A percentile compares a stretch with the other conserved stretches of the same genome.
Evolutionary conservation across 805 yeast species (phyloP).

Genomic region (Pichia membranifaciens): DNA sequence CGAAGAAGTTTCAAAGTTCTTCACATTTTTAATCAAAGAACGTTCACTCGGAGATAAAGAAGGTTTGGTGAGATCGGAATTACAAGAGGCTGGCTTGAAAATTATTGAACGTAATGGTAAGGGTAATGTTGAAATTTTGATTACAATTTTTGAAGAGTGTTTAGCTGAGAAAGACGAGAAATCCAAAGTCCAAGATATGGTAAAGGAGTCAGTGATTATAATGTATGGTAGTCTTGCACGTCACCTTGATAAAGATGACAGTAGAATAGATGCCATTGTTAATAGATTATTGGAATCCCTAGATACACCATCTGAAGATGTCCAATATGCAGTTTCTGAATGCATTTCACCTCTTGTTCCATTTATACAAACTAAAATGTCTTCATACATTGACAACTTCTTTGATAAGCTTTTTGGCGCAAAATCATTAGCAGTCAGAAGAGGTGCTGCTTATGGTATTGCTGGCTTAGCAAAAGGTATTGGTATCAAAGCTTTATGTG

Average conservation of each 20-base stretch:
- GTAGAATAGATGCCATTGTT: slow-evolving; percentile 58
- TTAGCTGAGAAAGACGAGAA: slow-evolving; percentile 46
- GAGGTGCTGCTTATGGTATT: slow-evolving; percentile 95
- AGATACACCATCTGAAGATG: slow-evolving; percentile 83
- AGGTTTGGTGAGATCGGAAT: slow-evolving; percentile 65
- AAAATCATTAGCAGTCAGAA: slow-evolving; percentile 46
- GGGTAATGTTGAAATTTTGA: slow-evolving; percentile 59
- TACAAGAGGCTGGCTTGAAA: slow-evolving; percentile 84
- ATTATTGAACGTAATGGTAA: slow-evolving; percentile 65
- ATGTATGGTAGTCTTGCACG: slow-evolving; percentile 88
- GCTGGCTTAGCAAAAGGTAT: slow-evolving; percentile 90
- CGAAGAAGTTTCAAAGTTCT: slow-evolving; percentile 44
- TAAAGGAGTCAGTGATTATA: slow-evolving; percentile 77
- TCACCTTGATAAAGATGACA: slow-evolving; percentile 64
- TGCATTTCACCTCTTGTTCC: slow-evolving; percentile 80
- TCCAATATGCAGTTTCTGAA: slow-evolving; percentile 80
- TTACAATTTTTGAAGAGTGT: slow-evolving; percentile 74
- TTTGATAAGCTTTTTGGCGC: slow-evolving; percentile 56
- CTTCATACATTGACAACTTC: slow-evolving; percentile 49
- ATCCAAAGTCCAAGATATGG: slow-evolving; percentile 47
- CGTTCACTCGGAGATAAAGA: slow-evolving; percentile 74
- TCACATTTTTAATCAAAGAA: slow-evolving; percentile 51
- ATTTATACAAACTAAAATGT: slow-evolving; percentile 45
- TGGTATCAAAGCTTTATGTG: slow-evolving; percentile 73
- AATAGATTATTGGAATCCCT: slow-evolving; percentile 67